A percentile compares a stretch with the other conserved stretches of the same genome.
Conservation (phyloP, 345 rosid genomes). For the Gossypium anomalum region DNA sequence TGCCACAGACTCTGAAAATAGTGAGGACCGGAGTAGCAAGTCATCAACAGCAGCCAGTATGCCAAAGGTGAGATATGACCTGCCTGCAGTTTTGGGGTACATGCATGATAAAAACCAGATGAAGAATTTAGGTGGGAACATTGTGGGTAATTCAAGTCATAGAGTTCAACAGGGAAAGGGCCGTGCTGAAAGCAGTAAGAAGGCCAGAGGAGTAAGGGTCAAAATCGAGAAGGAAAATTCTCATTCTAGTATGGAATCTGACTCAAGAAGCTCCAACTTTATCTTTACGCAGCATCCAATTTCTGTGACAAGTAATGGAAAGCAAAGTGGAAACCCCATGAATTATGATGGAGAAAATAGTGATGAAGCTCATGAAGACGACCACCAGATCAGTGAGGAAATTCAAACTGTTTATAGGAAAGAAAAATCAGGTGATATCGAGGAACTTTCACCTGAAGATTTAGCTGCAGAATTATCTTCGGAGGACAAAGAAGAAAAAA, state of each 20-base stretch:
- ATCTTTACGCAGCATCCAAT: constrained; percentile 63
- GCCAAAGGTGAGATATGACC: constrained; percentile 40
- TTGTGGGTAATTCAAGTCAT: constrained; percentile 35
- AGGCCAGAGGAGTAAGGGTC: constrained; percentile 77
- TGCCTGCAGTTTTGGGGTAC: constrained; percentile 24
- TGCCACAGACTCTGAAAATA: constrained; percentile 1
- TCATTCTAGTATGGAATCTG: constrained; percentile 43
- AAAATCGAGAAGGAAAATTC: constrained; percentile 74
- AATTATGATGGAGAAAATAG: constrained; percentile 52
- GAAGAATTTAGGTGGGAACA: constrained; percentile 46
- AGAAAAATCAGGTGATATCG: constrained; percentile 37
- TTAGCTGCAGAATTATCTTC: constrained; percentile 42
- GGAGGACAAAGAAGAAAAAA: constrained; percentile 39
- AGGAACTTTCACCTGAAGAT: constrained; percentile 25
- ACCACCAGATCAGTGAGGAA: constrained; percentile 35
- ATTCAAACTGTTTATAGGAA: constrained; percentile 36
- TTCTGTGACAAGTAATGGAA: constrained; percentile 49
- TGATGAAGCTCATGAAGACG: constrained; percentile 40
- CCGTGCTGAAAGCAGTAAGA: constrained; percentile 54
- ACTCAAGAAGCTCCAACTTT: constrained; percentile 83
- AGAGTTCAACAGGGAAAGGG: constrained; percentile 47
- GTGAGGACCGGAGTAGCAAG: constrained; percentile 49
- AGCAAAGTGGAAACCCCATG: constrained; percentile 38
- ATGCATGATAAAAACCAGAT: constrained; percentile 36
- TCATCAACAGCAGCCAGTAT: constrained; percentile 76